Percentiles rank a stretch among this genome's conserved stretches.
phyloP scores from a whole-genome alignment of 1,284 basidiomycete species.

The Trametes sp. region DNA sequence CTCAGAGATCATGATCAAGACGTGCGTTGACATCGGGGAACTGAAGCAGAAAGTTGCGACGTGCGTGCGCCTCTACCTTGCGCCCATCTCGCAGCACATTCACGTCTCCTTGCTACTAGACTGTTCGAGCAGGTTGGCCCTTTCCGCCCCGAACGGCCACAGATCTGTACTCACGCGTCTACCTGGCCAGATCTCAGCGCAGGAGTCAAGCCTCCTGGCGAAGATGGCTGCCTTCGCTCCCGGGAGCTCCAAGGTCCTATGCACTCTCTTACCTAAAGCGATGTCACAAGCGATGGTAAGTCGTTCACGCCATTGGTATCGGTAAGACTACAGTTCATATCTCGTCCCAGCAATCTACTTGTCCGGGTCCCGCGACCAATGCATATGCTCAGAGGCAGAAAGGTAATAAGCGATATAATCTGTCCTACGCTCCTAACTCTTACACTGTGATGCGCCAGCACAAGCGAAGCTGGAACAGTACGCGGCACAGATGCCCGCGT shows the following conservation, averaged over 20 bases:
- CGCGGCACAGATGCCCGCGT: background rate
- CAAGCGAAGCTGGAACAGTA: background rate
- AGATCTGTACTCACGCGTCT: background rate
- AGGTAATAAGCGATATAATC: background rate
- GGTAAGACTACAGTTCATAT: background rate
- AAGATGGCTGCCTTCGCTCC: background rate
- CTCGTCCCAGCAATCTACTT: too few species aligned
- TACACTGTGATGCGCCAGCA: background rate
- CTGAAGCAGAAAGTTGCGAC: background rate
- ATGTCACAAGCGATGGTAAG: background rate
- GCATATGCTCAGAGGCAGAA: background rate
- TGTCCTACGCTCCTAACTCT: background rate
- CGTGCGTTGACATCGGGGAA: background rate
- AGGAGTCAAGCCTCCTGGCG: background rate
- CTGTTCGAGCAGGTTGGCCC: background rate
- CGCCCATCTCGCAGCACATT: background rate
- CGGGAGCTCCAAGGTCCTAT: background rate
- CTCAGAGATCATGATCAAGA: background rate
- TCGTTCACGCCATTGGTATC: background rate
- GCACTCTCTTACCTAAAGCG: background rate
- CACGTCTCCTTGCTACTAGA: background rate
- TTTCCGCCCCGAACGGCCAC: background rate
- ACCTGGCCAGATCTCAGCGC: background rate
- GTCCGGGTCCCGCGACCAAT: too few species aligned
- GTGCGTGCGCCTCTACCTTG: background rate